Evolutionary conservation across 2,329 filamentous ascomycete species (phyloP), one percentile per base, ranked within the genome.

Genomic region (Sporothrix pallida): DNA sequence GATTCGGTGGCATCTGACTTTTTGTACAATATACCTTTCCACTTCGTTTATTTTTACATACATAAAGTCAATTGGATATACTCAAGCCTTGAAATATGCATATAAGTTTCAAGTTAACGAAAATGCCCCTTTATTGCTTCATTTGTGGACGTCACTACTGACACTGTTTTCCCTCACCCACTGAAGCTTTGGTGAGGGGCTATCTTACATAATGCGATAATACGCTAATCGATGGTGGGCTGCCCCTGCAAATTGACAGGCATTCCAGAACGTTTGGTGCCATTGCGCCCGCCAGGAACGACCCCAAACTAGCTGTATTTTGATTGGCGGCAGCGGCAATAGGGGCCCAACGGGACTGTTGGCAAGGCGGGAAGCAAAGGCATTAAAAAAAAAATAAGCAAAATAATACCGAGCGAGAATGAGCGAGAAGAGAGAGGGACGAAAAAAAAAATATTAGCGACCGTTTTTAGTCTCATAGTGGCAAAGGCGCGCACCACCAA

Each of bases 241-340:
- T 15, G 26, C 17, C 67, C 67, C 67, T 69, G 67, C 26, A 52
- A 62, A 50, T 68, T 68, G 26, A 13, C 15, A 52, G 44, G 15
- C 23, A 68, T 69, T 69, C 67, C 67, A 69, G 67, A 69, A 69
- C 67, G 10, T 6, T 56, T 56, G 31, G 31, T 37, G 31, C 31
- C 31, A 37, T 37, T 50, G 20, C 65, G 46, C 65, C 46, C 2
- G 65, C 26, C 67, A 69, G 65, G 48, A 54, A 54, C 67, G 46
- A 12, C 37, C 63, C 17, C 26, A 13, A 20, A 48, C 67, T 69
- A 56, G 48, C 67, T 69, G 48, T 69, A 54, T 69, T 56, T 54
- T 69, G 48, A 69, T 56, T 54, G 67, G 48, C 17, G 65, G 46
- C 67, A n/a, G 48, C 26, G 9, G 3, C 62, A 67, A 26, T 26